phyloP scores from a whole-genome alignment of 2,329 filamentous ascomycete genomes.

The Ophidiomyces ophidiicola region DNA sequence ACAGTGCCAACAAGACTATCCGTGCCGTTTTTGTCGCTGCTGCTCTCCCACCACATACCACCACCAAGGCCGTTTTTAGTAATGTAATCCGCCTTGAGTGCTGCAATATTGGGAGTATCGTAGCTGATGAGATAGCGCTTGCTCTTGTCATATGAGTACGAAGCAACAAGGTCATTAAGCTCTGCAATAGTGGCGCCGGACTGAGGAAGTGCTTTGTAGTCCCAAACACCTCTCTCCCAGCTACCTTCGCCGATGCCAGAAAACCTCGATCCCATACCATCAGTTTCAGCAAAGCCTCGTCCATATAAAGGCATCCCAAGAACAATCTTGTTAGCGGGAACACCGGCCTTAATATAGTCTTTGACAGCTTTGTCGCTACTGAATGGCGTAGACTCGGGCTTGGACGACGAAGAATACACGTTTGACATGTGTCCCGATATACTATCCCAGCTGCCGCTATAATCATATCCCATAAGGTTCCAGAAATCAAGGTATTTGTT shows the following conservation, averaged over 20 bases:
- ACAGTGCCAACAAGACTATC: slow-evolving; percentile 12
- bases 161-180: slow-evolving; percentile 52
- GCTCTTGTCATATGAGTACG: slow-evolving; percentile 57
- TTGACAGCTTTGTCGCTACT: slow-evolving; percentile 59
- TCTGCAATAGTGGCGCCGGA: slow-evolving; percentile 49
- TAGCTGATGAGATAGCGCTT: slow-evolving; percentile 59
- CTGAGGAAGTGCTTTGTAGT: slow-evolving; percentile 74
- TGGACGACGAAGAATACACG: slow-evolving; percentile 47
- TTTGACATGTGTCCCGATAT: slow-evolving; percentile 69
- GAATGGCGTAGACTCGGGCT: slow-evolving; percentile 61
- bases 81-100: slow-evolving; percentile 61
- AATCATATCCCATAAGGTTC: slow-evolving; percentile 74
- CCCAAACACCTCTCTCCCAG: slow-evolving; percentile 76
- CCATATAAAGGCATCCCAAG: slow-evolving; percentile 90
- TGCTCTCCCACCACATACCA: slow-evolving; percentile 96
- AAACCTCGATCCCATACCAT: slow-evolving; percentile 58
- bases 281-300: slow-evolving; percentile 66
- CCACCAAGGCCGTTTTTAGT: slow-evolving; percentile 58
- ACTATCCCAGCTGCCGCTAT: slow-evolving; percentile 68
- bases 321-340: slow-evolving; percentile 61
- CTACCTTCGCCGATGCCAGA: slow-evolving; percentile 63
- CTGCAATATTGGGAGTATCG: slow-evolving; percentile 56
- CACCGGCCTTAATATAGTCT: slow-evolving; percentile 54
- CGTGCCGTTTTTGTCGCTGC: slow-evolving; percentile 44
- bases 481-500: slow-evolving; percentile 40